Conservation (phyloP, 2,329 filamentous ascomycete species). For the Fusarium veterinarium region DNA sequence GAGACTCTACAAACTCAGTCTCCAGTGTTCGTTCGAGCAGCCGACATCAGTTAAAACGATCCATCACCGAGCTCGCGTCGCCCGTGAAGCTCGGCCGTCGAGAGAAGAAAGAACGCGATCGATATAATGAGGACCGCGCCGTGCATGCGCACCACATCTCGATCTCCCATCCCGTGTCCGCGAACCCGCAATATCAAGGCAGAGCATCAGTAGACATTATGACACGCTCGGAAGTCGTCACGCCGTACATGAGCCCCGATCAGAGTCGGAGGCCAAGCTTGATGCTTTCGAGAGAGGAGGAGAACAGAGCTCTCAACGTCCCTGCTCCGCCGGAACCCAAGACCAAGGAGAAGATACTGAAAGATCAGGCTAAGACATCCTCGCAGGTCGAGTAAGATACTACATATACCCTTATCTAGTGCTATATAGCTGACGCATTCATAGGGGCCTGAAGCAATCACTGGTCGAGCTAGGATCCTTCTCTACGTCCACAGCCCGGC, state of each 20-base stretch:
- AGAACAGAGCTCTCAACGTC: conserved; percentile 29
- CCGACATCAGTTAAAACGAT: conserved; percentile 66
- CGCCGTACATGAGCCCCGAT: conserved; percentile 57
- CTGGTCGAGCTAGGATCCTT: conserved; percentile 66
- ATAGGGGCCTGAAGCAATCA: conserved; percentile 62
- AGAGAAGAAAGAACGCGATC: conserved; percentile 45
- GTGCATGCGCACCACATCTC: conserved; percentile 32
- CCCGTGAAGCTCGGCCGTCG: conserved; percentile 56
- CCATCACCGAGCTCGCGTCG: conserved; percentile 65
- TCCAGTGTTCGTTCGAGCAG: conserved; percentile 44
- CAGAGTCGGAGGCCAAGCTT: conserved; percentile 58
- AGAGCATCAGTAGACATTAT: conserved; percentile 59
- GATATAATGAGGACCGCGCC: conserved; percentile 47
- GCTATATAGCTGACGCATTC: conserved; percentile 36
- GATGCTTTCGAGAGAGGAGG: conserved; percentile 48
- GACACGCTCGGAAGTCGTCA: conserved; percentile 58
- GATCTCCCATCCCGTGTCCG: conserved; percentile 32
- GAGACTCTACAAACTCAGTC: conserved; percentile 41
- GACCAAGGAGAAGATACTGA: conserved; percentile 52
- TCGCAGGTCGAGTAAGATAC: conserved; percentile 48
- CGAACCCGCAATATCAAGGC: conserved; percentile 46
- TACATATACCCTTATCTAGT: neutral
- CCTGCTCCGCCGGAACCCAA: conserved; percentile 34
- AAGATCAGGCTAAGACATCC: conserved; percentile 52
- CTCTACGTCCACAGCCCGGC: conserved; percentile 71